These are phyloP conservation scores for Aspergillus sp. DNA, from an alignment of 2,329 filamentous ascomycete species.

Conservation along the genomic window DNA sequence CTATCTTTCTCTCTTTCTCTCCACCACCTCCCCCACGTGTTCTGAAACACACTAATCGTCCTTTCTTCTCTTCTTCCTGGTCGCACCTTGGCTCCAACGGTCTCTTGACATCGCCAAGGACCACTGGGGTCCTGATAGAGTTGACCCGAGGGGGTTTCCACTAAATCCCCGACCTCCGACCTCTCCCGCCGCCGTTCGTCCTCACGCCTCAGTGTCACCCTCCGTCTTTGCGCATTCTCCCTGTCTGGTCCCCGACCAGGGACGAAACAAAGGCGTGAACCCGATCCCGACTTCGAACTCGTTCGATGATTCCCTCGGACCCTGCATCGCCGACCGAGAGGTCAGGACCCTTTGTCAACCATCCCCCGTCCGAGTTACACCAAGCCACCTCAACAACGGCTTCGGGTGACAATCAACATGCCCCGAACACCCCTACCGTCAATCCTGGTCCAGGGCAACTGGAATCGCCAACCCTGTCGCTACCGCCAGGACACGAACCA, in stretches of 20 bases:
- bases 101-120: background rate
- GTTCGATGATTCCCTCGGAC: slow-evolving; percentile 25
- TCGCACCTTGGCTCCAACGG: background rate
- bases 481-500: slow-evolving; percentile 7
- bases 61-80: background rate
- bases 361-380: slow-evolving; percentile 18
- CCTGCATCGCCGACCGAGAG: slow-evolving; percentile 22
- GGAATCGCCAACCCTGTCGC: slow-evolving; percentile 9
- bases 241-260: background rate
- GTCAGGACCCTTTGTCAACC: slow-evolving; percentile 19
- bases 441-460: slow-evolving; percentile 12
- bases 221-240: background rate
- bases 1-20: background rate
- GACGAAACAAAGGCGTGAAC: slow-evolving; percentile 4
- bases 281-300: slow-evolving; percentile 2
- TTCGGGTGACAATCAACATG: slow-evolving; percentile 20
- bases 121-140: background rate
- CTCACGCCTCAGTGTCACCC: background rate
- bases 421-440: slow-evolving; percentile 11
- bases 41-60: background rate
- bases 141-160: background rate
- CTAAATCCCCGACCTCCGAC: slow-evolving; percentile 2
- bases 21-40: background rate
- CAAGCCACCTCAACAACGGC: slow-evolving; percentile 14
- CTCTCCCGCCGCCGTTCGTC: background rate